Evolutionary conservation across 2,329 filamentous ascomycete species (phyloP), one percentile per base, ranked within the genome.

Genomic region (Rhynchosporium agropyri): DNA sequence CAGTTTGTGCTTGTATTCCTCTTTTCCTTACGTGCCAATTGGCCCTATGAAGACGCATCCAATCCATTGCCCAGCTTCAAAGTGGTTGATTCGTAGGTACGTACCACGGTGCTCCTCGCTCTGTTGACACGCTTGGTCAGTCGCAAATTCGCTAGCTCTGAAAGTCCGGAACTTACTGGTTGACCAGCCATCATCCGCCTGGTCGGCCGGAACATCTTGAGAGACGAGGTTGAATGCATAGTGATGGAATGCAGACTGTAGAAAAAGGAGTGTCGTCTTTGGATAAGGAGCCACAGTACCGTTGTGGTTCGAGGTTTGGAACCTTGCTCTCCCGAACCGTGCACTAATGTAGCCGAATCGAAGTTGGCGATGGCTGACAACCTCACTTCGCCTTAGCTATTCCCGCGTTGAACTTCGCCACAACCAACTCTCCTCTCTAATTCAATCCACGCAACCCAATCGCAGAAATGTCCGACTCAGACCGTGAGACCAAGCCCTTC

Each of bases 401-500:
- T 62, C 64, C 66, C 68, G 69, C 69, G 20, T 20, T 74, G 71
- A 69, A 68, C 62, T 66, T 64, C 66, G 50, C 54, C 58, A 62
- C 53, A 68, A 55, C 43, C 60, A 70, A 58, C 49, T 61, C 72
- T 70, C 70, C 71, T 65, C 74, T 65, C 74, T 26, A 60, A 70
- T 71, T 69, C 72, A 71, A 70, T 68, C 69, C 74, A 60, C 62
- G 49, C 63, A 66, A 43, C 54, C 6, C 63, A 58, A 77, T 77
- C 76, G 80, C 80, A 85, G 93, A 81, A 74, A 99, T 99, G 94
- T 89, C 92, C 79, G 91, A 96, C 82, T 89, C 91, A 77, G 89
- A 91, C 76, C 84, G 87, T 77, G 90, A 96, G 79, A 97, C 93
- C 82, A 99, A 97, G 89, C 96, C 96, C 81, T 99, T 99, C 90